Evolutionary conservation across 306 rosid genomes (phyloP).

Genomic region (Begonia peltatifolia): DNA sequence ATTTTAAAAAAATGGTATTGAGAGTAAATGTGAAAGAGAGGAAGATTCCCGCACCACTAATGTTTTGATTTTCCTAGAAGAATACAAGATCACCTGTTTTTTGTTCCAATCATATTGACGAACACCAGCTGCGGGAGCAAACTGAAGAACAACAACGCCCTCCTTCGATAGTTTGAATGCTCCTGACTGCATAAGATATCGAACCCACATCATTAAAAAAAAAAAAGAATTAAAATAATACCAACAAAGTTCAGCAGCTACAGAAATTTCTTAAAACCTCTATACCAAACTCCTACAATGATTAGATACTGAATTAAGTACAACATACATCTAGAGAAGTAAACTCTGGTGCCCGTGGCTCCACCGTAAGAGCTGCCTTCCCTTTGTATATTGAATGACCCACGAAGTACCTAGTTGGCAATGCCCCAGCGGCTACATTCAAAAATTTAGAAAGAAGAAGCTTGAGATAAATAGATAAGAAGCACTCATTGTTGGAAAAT

Average conservation of each 20-base stretch:
- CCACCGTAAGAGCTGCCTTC: slow-evolving; percentile 76
- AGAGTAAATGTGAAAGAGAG: too few species aligned
- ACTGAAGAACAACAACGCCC: slow-evolving; percentile 81
- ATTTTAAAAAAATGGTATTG: not conserved
- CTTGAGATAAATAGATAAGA: slow-evolving; percentile 11
- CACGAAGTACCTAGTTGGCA: slow-evolving; percentile 67
- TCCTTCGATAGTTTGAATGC: slow-evolving; percentile 78
- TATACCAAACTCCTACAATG: slow-evolving; percentile 4
- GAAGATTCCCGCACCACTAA: too few species aligned
- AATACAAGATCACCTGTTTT: slow-evolving; percentile 48
- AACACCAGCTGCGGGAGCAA: slow-evolving; percentile 67
- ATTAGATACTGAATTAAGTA: slow-evolving; percentile 1
- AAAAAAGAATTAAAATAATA: not conserved
- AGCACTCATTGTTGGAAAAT: not conserved
- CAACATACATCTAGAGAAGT: slow-evolving; percentile 50
- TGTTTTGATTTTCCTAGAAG: too few species aligned
- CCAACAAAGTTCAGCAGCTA: slow-evolving; percentile 1
- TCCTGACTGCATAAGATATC: slow-evolving; percentile 51
- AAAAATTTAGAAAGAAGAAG: slow-evolving; percentile 13
- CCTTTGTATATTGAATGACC: slow-evolving; percentile 94
- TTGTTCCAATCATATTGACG: slow-evolving; percentile 80
- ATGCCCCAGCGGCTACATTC: slow-evolving; percentile 31
- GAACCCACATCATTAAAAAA: slow-evolving; percentile 10
- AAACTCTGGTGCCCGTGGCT: slow-evolving; percentile 80
- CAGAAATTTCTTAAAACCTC: slow-evolving; percentile 2